These are phyloP conservation scores for Kodamaea anthophila DNA, from an alignment of 1,139 yeast genomes.

Conservation along the genomic window DNA sequence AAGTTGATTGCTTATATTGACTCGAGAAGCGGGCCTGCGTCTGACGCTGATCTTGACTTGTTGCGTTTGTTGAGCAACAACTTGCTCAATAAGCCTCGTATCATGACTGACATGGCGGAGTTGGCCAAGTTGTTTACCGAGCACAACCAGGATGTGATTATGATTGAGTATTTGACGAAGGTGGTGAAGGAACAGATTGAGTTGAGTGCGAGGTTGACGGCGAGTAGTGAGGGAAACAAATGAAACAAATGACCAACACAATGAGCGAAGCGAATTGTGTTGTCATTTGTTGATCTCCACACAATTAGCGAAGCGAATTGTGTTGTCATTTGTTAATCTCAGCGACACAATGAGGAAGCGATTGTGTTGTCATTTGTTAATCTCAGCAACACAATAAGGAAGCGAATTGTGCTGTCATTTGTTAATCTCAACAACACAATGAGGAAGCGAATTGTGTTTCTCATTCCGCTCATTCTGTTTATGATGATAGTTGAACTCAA, in stretches of 20 bases:
- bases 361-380: no score
- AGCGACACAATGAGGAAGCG: no score
- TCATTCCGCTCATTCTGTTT: no score
- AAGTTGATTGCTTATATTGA: conserved; percentile 46
- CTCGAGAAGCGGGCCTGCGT: conserved; percentile 36
- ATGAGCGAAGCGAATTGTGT: not conserved
- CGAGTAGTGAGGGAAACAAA: conserved; percentile 22
- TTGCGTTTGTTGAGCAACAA: conserved; percentile 65
- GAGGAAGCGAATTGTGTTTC: no score
- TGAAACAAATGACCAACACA: conserved; percentile 6
- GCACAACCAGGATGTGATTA: conserved; percentile 75
- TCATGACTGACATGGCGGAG: conserved; percentile 50
- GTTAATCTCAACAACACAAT: no score
- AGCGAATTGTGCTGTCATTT: no score
- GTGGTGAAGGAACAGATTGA: conserved; percentile 84
- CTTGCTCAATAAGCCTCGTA: conserved; percentile 53
- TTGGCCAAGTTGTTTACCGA: conserved; percentile 61
- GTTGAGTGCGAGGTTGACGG: conserved; percentile 69
- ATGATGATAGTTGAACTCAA: no score
- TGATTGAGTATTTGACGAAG: conserved; percentile 79
- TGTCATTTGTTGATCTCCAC: no score
- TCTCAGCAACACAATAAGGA: no score
- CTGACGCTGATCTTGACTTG: conserved; percentile 46
- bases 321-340: no score
- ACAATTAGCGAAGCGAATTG: no score